Evolutionary conservation across 2,329 filamentous ascomycete genomes (phyloP), one percentile per base, ranked within the genome.

Genomic region (Penicillium sp.): DNA sequence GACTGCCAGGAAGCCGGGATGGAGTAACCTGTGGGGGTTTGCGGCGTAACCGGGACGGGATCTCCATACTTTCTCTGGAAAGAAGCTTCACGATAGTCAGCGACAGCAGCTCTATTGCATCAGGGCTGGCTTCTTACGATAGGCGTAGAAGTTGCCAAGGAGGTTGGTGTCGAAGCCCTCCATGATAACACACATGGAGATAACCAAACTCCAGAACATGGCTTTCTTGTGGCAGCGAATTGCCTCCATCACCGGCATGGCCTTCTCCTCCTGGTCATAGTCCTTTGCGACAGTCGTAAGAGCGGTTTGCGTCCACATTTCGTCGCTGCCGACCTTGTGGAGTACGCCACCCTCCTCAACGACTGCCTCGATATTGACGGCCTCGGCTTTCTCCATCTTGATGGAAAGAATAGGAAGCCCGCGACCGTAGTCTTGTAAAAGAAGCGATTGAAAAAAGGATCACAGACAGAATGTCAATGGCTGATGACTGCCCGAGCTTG

Each of bases 171-270:
- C 42, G 15, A 45, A 45, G 12, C 42, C 42, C 42, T 45, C 42
- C 42, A 45, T 45, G 15, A 45, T 45, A 8, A 45, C 42, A 45
- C 42, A 45, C 42, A 45, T 45, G 5, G 42, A 28, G 10, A 45
- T 45, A 14, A 28, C 8, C 42, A 45, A n/a, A 11, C 42, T 45
- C 42, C 42, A 45, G 42, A 45, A 45, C 5, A 45, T 45, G 6
- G 42, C 42, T 45, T 45, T 45, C 22, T 45, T 45, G 42, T 45
- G n/a, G 42, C 28, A 20, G 12, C 42, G 64, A 14, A 69, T 55
- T 10, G 64, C 22, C 39, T 71, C 54, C 5, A 64, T 58, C 20
- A 60, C 66, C 0, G 71, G 67, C 63, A 72, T 66, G 37, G 67
- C 69, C 58, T 67, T 69, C 55, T 68, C 42, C 20, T 45, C 22